Base-by-base conservation (phyloP, 768 basidiomycete species). In the Tulasnella sp. region DNA sequence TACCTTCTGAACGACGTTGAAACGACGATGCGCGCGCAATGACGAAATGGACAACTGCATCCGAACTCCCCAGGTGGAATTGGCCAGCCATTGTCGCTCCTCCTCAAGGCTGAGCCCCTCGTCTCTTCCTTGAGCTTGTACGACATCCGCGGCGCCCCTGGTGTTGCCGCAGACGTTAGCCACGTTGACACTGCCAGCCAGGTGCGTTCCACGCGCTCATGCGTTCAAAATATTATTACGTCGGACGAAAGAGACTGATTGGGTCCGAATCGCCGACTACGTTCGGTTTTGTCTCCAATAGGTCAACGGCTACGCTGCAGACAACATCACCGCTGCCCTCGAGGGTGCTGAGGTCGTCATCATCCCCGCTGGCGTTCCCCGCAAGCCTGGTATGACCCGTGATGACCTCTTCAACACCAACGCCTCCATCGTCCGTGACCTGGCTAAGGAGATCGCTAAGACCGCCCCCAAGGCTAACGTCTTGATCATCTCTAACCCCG, bases 381-480 rank as follows among this genome's bases (percentile, higher is more conserved):
- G 98, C 85, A 99, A 99, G 91, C 96, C 96, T 84, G 83, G 86
- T 83, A 97, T 97, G 95, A 96, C 94, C 87, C 94, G 95, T 88
- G 95, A 97, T 84, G 95, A 97, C 84, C 93, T 97, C 76, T 97
- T 97, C 91, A 96, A 96, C 88, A 96, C 96, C 83, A 99, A 99
- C 85, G 97, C 97, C 78, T 96, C 95, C 80, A 98, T 99, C 84
- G 96, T 98, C 84, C 93, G 96, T 78, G 96, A 97, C 89, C 94
- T 99, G 82, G 97, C 97, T 46, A 86, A 92, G 74, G 93, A 96
- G 19, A 90, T 96, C 81, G 94, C 91, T 82, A 93, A 95, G 80
- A 91, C 94, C 79, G 87, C 94, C 52, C 97, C 98, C 77, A 90
- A 92, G 75, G 98, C 98, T n/a, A 92, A 94, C 87, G 89, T 99